Evolutionary conservation across 768 basidiomycete species (phyloP), one percentile per base, ranked within the genome.

Genomic region (Trametes cubensis): DNA sequence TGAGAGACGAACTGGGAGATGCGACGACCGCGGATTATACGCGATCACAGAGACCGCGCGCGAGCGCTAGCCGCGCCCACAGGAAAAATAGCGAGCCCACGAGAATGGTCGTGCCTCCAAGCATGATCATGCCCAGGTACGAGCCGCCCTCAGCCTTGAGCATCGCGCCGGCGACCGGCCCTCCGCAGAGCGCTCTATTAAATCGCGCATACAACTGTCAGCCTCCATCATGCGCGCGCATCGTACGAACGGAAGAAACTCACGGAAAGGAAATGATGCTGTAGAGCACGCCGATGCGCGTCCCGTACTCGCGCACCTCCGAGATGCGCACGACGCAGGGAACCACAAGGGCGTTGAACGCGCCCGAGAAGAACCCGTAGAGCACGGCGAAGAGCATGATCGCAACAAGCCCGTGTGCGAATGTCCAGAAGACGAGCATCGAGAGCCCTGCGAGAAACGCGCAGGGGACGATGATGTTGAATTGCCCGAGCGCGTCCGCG

Each of bases 251-350:
- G n/a, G 34, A 42, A 13, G 39, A 3, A 5, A 87, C 88, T 80
- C 73, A 90, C 88, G 88, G 86, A 41, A 89, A 77, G 0, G 88
- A 85, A 21, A 88, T 83, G 15, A 88, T 73, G 20, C 78, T 85
- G 67, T 89, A 90, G 44, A 89, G 69, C 61, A 84, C 74, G 20
- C 89, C 89, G 45, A 90, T 83, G 48, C 86, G 78, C 23, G 79
- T 79, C 4, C 89, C 89, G 50, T 88, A 82, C 67, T 83, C 81
- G 8, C 76, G 67, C 21, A 81, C 74, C 41, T 87, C 79, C 38
- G 86, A 86, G 55, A 89, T 86, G 67, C 86, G 84, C 21, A 81
- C 85, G 23, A 90, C 80, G 66, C 87, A 89, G 0, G 88, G 87
- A 13, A 82, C 85, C 63, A 90, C 73, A 42, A 89, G 79, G 40